Conservation (phyloP, 2,329 filamentous ascomycete genomes). For the Pyrenochaeta sp. region DNA sequence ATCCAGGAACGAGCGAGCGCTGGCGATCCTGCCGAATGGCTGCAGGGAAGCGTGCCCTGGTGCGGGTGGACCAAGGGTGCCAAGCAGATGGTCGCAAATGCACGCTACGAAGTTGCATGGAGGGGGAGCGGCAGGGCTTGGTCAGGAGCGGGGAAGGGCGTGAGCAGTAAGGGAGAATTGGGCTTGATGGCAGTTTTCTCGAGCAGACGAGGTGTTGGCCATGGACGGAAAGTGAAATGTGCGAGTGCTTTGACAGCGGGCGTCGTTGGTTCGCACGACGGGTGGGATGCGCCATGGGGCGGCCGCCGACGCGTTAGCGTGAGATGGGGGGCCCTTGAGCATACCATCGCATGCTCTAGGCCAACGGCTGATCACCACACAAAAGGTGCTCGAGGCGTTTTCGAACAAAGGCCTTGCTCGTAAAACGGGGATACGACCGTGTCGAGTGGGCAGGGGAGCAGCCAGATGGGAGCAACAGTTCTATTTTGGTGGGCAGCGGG, state of each 20-base stretch:
- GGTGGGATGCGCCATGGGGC: constrained; percentile 14
- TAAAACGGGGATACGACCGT: no score
- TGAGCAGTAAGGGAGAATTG: neutral
- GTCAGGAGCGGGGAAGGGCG: neutral
- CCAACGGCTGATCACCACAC: constrained; percentile 18
- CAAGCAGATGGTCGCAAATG: constrained; percentile 6
- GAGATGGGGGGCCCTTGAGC: constrained; percentile 7
- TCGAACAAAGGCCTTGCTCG: neutral
- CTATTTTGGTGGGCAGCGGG: no score
- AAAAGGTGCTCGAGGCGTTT: neutral
- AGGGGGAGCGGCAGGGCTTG: no score
- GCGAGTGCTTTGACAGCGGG: constrained; percentile 16
- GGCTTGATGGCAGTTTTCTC: neutral
- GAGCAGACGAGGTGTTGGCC: constrained; percentile 3
- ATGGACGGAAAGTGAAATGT: no score
- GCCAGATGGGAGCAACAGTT: no score
- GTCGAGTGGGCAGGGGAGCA: no score
- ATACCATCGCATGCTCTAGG: constrained; percentile 12
- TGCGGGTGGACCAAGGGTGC: constrained; percentile 1
- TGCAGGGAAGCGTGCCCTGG: constrained; percentile 15
- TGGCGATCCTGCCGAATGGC: constrained; percentile 14
- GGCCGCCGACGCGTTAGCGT: constrained; percentile 12
- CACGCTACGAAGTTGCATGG: neutral
- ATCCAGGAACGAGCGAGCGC: constrained; percentile 1
- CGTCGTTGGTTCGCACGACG: constrained; percentile 12